phyloP scores from a whole-genome alignment of 2,329 filamentous ascomycete genomes.

The Epichloe typhina region DNA sequence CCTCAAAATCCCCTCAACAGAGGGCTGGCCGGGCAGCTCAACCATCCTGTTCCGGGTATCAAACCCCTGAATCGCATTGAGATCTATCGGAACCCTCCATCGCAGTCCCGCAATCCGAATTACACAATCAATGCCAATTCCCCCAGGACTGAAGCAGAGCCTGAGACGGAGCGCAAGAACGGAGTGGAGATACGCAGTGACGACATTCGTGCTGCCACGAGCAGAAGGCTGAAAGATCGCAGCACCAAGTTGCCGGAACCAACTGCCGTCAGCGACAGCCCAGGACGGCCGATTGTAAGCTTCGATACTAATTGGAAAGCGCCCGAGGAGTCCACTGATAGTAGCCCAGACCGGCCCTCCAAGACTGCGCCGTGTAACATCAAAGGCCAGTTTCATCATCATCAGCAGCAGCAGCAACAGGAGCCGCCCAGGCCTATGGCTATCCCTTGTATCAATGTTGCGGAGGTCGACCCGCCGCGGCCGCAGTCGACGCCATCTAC shows the following conservation, averaged over 20 bases:
- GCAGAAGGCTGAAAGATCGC: constrained; percentile 75
- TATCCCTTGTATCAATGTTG: constrained; percentile 42
- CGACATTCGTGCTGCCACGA: constrained; percentile 82
- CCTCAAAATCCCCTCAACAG: constrained; percentile 20
- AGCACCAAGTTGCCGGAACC: constrained; percentile 80
- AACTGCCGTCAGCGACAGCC: constrained; percentile 78
- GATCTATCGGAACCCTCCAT: constrained; percentile 73
- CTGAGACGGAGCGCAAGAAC: constrained; percentile 49
- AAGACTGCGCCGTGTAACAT: constrained; percentile 11
- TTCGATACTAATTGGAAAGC: constrained; percentile 78
- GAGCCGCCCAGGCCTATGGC: constrained; percentile 22
- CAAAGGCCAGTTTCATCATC: constrained; percentile 9
- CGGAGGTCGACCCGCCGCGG: constrained; percentile 29
- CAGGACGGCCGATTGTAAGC: constrained; percentile 91
- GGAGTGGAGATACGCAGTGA: constrained; percentile 74
- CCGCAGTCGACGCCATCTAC: constrained; percentile 15
- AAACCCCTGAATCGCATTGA: constrained; percentile 45
- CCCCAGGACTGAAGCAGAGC: constrained; percentile 21
- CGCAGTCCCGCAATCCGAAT: constrained; percentile 66
- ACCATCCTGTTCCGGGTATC: constrained; percentile 19
- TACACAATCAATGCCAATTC: constrained; percentile 56
- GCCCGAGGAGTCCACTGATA: constrained; percentile 56
- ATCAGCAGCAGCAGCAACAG: constrained; percentile 3
- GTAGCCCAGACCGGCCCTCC: constrained; percentile 33
- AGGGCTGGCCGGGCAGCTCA: constrained; percentile 27